Evolutionary conservation across 1,139 yeast species (phyloP), one percentile per base, ranked within the genome.

Genomic region (Geotrichum candidum): DNA sequence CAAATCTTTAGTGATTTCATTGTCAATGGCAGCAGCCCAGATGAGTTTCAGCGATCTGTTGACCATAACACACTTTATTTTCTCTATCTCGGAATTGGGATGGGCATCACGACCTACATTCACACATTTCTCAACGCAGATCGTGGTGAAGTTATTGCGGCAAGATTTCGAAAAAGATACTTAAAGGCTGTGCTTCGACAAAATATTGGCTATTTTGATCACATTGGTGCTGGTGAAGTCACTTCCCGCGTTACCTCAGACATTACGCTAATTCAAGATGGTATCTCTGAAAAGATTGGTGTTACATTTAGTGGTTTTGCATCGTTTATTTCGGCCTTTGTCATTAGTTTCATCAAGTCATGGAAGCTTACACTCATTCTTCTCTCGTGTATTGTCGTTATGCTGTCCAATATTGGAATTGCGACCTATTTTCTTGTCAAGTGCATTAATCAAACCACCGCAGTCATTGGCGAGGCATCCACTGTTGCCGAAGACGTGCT

Each of bases 121-220:
- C 75, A 73, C 63, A 75, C 79, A 0, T 73, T 63, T 61, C 65
- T 77, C 53, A 74, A 74, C 51, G 77, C 78, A 15, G 74, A 75
- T 59, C 71, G 77, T 15, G 81, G 82, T 50, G 82, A 78, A 65
- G 72, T 76, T 15, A 64, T 77, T 52, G 71, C 82, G 1, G 75
- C 77, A 11, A 69, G 80, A 31, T 77, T 78, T 66, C 74, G 82
- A 57, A 72, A 74, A 58, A 69, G 70, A 57, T 78, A 78, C 62
- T 69, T 78, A 38, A 64, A 67, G 61, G 76, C 80, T 2, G 69
- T 78, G 15, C 65, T 78, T 59, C 70, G 78, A 51, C 81, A 78
- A 65, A 79, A 78, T 59, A 72, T 79, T 58, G 82, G 77, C n/a
- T 78, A 76, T 65, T 79, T 78, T 65, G 81, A 78, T 67, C 70